These are phyloP conservation scores for Populus hybrid DNA, from an alignment of 441 rosid species.

Conservation along the genomic window DNA sequence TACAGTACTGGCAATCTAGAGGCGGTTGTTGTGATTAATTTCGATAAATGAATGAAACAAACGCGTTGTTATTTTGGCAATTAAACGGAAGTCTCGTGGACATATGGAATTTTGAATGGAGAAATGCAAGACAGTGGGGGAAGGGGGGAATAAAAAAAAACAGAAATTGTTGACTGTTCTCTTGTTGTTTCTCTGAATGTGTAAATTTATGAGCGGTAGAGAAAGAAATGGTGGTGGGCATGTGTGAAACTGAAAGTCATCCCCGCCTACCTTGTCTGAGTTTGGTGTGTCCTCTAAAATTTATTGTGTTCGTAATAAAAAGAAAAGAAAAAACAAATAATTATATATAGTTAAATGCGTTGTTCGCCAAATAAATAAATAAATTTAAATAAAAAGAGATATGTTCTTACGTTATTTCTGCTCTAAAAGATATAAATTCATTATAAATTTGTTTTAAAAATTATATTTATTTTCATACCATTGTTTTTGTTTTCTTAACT, in stretches of 20 bases:
- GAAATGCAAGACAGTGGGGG: background rate
- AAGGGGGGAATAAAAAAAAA: background rate
- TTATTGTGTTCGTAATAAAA: background rate
- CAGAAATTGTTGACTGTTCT: conserved; percentile 12
- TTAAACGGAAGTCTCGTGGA: background rate
- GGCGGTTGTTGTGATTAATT: background rate
- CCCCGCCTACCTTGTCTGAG: conserved; percentile 7
- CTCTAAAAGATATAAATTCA: background rate
- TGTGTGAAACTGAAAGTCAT: background rate
- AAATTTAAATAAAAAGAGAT: no score
- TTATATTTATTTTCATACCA: no score
- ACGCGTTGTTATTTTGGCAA: conserved; percentile 1
- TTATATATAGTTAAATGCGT: background rate
- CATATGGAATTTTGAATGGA: background rate
- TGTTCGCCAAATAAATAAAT: background rate
- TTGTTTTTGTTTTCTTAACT: no score
- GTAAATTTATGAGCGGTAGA: background rate
- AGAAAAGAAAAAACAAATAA: background rate
- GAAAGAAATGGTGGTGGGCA: background rate
- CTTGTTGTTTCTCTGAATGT: background rate
- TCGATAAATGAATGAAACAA: background rate
- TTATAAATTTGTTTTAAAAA: no score
- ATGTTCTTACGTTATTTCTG: background rate
- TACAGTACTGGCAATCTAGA: background rate
- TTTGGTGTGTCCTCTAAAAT: background rate